Conservation (phyloP, 2,329 filamentous ascomycete species). For the Xylariaceae sp. region DNA sequence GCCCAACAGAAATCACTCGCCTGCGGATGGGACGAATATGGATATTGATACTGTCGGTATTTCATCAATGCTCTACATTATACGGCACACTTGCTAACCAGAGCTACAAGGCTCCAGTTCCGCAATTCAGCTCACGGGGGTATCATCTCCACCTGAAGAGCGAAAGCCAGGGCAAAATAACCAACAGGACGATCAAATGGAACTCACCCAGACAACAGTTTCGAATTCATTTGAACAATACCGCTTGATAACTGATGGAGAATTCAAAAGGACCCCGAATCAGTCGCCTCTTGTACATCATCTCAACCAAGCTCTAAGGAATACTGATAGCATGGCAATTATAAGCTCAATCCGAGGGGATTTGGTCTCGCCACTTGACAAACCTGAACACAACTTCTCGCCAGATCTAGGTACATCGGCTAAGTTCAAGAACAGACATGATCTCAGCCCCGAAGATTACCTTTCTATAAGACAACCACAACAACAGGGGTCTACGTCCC, state of each 20-base stretch:
- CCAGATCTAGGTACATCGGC: neutral
- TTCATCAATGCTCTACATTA: slow-evolving; percentile 17
- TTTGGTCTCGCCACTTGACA: neutral
- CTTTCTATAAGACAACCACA: neutral
- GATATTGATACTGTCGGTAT: slow-evolving; percentile 22
- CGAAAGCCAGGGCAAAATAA: slow-evolving; percentile 12
- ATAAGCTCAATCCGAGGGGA: neutral
- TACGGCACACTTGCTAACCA: slow-evolving; percentile 4
- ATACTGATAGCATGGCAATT: neutral
- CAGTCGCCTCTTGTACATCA: neutral
- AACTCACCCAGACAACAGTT: slow-evolving; percentile 19
- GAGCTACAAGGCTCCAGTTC: neutral
- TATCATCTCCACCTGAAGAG: slow-evolving; percentile 27
- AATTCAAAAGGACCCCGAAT: neutral
- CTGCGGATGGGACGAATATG: neutral
- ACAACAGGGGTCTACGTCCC: slow-evolving; percentile 8
- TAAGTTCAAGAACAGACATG: neutral
- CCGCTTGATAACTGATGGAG: neutral
- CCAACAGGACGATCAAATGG: slow-evolving; percentile 24
- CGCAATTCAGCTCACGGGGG: slow-evolving; percentile 16
- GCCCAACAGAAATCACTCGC: neutral
- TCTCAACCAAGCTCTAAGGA: neutral
- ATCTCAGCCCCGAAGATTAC: neutral
- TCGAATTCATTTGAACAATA: slow-evolving; percentile 21
- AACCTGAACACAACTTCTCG: neutral